Conservation (phyloP, 1,284 basidiomycete species). For the Vanrija sp. region DNA sequence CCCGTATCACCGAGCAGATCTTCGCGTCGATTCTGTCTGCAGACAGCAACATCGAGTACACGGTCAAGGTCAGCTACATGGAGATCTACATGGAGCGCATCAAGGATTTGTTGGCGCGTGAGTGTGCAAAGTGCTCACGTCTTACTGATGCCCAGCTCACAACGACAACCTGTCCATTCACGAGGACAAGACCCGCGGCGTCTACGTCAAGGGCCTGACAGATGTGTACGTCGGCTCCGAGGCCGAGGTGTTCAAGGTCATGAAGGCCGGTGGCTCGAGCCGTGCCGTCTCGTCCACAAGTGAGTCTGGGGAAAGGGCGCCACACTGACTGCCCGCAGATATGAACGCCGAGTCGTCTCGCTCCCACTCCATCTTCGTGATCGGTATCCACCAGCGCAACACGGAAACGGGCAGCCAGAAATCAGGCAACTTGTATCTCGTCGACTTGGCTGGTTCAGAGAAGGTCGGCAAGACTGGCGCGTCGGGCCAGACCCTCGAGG, state of each 20-base stretch:
- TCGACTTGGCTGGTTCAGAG: constrained; percentile 97
- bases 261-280: constrained; percentile 89
- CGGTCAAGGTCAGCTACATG: constrained; percentile 99
- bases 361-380: constrained; percentile 98
- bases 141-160: constrained; percentile 61
- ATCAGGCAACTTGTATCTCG: constrained; percentile 94
- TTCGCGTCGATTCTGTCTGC: constrained; percentile 96
- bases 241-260: constrained; percentile 97
- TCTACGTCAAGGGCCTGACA: constrained; percentile 96
- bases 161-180: constrained; percentile 99
- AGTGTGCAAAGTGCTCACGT: constrained; percentile 46
- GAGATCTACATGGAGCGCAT: constrained; percentile 99
- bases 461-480: constrained; percentile 99
- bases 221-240: constrained; percentile 98
- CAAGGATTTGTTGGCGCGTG: constrained; percentile 91
- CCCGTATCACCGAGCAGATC: constrained; percentile 97
- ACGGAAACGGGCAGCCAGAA: constrained; percentile 94
- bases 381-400: constrained; percentile 95
- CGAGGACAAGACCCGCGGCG: constrained; percentile 95
- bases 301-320: constrained; percentile 51
- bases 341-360: constrained; percentile 99
- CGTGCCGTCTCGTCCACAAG: constrained; percentile 93
- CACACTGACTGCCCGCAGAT: constrained; percentile 56
- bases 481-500: constrained; percentile 96
- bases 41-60: constrained; percentile 91